Conservation (phyloP, 2,329 filamentous ascomycete species). For the Ophiostoma ips region DNA sequence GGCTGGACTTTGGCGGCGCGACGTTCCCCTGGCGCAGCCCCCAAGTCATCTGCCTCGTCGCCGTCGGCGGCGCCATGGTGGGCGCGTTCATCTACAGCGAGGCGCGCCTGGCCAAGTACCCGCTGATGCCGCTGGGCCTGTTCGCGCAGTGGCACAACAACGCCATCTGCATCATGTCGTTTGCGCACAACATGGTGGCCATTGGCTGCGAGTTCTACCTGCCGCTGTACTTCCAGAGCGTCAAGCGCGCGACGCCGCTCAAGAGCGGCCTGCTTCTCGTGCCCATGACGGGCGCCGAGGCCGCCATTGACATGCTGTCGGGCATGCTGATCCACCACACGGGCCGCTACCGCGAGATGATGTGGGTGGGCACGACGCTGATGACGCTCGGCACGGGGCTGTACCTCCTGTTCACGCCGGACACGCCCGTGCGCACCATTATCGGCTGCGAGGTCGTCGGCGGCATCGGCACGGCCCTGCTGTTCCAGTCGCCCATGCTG, state of each 20-base stretch:
- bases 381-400: constrained; percentile 42
- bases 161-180: constrained; percentile 31
- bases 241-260: constrained; percentile 31
- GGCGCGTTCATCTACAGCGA: constrained; percentile 32
- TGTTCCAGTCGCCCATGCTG: constrained; percentile 44
- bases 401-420: constrained; percentile 35
- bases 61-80: constrained; percentile 24
- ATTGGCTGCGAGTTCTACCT: constrained; percentile 35
- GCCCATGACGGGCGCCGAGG: constrained; percentile 36
- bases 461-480: constrained; percentile 44
- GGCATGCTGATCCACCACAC: constrained; percentile 36
- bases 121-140: constrained; percentile 28
- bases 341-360: constrained; percentile 39
- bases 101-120: constrained; percentile 29
- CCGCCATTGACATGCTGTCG: constrained; percentile 28
- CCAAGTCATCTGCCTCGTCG: constrained; percentile 37
- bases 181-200: constrained; percentile 36
- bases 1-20: constrained; percentile 39
- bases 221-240: constrained; percentile 33
- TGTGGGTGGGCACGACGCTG: constrained; percentile 33
- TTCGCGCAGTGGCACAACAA: constrained; percentile 34
- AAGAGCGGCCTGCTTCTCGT: constrained; percentile 37
- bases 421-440: constrained; percentile 27
- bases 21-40: constrained; percentile 42
- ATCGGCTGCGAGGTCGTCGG: constrained; percentile 38